phyloP scores from a whole-genome alignment of 306 rosid genomes.

The Cicer chorassanicum region DNA sequence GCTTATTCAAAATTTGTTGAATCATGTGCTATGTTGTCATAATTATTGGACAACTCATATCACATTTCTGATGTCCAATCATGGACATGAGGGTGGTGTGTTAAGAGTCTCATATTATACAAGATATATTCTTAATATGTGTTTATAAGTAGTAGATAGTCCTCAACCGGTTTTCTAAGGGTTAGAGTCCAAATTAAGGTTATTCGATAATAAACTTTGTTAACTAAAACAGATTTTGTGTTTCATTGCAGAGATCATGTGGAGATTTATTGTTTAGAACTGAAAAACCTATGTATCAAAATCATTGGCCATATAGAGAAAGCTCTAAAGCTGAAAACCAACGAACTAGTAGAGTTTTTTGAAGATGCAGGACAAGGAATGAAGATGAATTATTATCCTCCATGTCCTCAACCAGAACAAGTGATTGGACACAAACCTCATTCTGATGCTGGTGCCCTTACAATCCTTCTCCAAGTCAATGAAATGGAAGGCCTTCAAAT shows the following conservation, averaged over 20 bases:
- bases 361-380: conserved; percentile 41
- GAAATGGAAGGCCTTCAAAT: conserved; percentile 49
- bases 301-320: conserved; percentile 39
- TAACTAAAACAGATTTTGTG: background rate
- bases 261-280: conserved; percentile 38
- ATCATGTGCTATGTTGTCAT: too few relatives aligned
- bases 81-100: too few relatives aligned
- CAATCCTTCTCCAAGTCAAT: conserved; percentile 49
- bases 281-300: conserved; percentile 9
- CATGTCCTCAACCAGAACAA: conserved; percentile 43
- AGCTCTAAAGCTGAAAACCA: conserved; percentile 33
- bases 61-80: too few relatives aligned
- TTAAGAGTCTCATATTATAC: too few relatives aligned
- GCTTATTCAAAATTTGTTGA: too few relatives aligned
- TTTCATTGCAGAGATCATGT: conserved; percentile 40
- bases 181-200: too few relatives aligned
- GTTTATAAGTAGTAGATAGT: too few relatives aligned
- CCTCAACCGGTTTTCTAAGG: too few relatives aligned
- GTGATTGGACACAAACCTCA: conserved; percentile 47
- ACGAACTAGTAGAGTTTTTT: conserved; percentile 29
- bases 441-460: conserved; percentile 44
- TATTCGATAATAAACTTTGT: too few relatives aligned
- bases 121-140: too few relatives aligned
- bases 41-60: too few relatives aligned
- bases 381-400: conserved; percentile 50